phyloP scores from a whole-genome alignment of 2,329 filamentous ascomycete genomes.

The Cytospora schulzeri region DNA sequence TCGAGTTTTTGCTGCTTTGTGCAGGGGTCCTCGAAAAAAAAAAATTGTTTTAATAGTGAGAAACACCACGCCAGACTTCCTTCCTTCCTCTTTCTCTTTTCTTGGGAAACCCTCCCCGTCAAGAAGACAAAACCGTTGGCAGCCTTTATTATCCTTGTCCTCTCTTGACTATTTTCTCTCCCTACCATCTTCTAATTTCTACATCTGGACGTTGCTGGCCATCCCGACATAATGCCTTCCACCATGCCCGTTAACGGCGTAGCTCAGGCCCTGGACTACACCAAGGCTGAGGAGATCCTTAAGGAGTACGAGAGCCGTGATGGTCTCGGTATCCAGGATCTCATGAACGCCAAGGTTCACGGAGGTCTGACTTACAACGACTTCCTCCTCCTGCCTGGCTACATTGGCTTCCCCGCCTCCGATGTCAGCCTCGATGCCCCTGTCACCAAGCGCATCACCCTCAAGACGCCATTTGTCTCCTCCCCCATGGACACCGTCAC shows the following conservation, averaged over 20 bases:
- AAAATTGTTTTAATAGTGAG: slow-evolving; percentile 22
- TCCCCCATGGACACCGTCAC: slow-evolving; percentile 99
- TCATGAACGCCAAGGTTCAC: slow-evolving; percentile 88
- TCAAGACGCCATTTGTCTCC: slow-evolving; percentile 96
- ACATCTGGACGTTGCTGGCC: slow-evolving; percentile 30
- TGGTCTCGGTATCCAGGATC: slow-evolving; percentile 82
- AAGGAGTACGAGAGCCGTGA: slow-evolving; percentile 79
- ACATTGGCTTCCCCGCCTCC: slow-evolving; percentile 95
- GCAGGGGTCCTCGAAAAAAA: slow-evolving; percentile 14
- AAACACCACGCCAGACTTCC: slow-evolving; percentile 4
- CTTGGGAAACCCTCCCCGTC: slow-evolving; percentile 29
- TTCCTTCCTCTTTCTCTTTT: slow-evolving; percentile 23
- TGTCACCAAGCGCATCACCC: slow-evolving; percentile 89
- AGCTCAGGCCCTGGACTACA: slow-evolving; percentile 69
- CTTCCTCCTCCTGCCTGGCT: slow-evolving; percentile 93
- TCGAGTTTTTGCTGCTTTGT: slow-evolving; percentile 13
- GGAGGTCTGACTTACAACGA: slow-evolving; percentile 98
- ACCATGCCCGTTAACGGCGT: slow-evolving; percentile 49
- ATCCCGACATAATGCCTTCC: slow-evolving; percentile 65
- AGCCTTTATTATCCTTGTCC: slow-evolving; percentile 18
- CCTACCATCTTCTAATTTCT: slow-evolving; percentile 6
- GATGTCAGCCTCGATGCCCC: slow-evolving; percentile 87
- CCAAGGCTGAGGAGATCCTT: slow-evolving; percentile 77
- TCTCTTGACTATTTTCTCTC: slow-evolving; percentile 22
- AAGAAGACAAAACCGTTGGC: slow-evolving; percentile 26